A percentile compares a stretch with the other conserved stretches of the same genome.
phyloP scores from a whole-genome alignment of 129 eudicot species.

The Escallonia herrerae region DNA sequence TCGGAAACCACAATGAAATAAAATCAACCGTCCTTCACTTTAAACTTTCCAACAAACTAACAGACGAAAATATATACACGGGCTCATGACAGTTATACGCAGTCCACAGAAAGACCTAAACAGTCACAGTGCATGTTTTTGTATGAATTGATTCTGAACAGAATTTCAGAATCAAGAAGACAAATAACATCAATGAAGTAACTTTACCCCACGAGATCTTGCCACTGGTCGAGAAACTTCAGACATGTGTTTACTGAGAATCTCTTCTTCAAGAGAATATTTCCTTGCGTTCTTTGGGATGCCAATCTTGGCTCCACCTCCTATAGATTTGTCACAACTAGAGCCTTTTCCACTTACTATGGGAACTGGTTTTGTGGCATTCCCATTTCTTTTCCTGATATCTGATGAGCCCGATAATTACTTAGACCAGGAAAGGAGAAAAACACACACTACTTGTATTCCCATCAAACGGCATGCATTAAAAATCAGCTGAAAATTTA shows the following conservation, averaged over 20 bases:
- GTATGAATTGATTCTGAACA: not conserved
- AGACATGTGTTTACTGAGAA: constrained; percentile 3
- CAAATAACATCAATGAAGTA: not conserved
- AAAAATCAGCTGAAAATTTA: constrained; percentile 10
- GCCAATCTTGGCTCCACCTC: constrained; percentile 7
- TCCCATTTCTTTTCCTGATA: constrained; percentile 44
- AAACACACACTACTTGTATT: not conserved
- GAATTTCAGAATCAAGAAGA: not conserved
- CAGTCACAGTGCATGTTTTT: not conserved
- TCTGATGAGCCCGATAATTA: constrained; percentile 19
- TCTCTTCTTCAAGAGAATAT: constrained; percentile 45
- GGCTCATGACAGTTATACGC: not conserved
- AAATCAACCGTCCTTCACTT: not conserved
- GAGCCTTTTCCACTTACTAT: not conserved
- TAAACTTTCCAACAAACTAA: too few relatives aligned
- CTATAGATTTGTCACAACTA: not conserved
- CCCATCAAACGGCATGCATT: not conserved
- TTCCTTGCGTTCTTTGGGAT: constrained; percentile 45
- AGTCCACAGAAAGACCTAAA: not conserved
- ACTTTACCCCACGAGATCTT: constrained; percentile 35
- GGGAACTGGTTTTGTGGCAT: constrained; percentile 14
- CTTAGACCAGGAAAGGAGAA: not conserved
- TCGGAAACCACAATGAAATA: too few relatives aligned
- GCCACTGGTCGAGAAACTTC: constrained; percentile 9
- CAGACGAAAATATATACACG: too few relatives aligned